Evolutionary conservation across 2,329 filamentous ascomycete species (phyloP).

Genomic region (Neospermospora avenae): DNA sequence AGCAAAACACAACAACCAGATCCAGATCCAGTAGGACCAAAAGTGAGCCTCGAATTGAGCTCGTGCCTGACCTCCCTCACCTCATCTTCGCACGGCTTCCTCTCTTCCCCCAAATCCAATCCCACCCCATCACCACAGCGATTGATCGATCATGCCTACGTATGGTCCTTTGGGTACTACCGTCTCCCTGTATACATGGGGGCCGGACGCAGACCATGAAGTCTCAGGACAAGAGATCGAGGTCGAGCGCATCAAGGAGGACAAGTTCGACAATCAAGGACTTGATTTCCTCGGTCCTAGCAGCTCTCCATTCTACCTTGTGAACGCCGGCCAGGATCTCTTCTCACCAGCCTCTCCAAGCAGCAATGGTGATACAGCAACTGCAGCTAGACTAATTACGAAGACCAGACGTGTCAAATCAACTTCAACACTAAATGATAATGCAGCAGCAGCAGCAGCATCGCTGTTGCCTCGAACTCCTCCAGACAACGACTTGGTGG

Average conservation of each 20-base stretch:
- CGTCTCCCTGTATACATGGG: constrained; percentile 13
- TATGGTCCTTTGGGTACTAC: constrained; percentile 10
- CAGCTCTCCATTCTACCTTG: constrained; percentile 17
- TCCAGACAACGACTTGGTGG: not conserved
- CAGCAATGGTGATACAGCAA: not conserved
- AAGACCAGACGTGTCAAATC: too few relatives aligned
- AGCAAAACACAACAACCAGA: not conserved
- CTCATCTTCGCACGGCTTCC: too few relatives aligned
- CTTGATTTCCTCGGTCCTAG: constrained; percentile 16
- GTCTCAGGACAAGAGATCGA: not conserved
- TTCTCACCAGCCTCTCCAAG: not conserved
- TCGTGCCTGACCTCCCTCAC: too few relatives aligned
- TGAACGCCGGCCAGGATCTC: constrained; percentile 20
- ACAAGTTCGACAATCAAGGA: constrained; percentile 8
- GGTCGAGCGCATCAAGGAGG: constrained; percentile 13
- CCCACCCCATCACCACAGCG: not conserved
- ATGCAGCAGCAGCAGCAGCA: too few relatives aligned
- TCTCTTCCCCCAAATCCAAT: not conserved
- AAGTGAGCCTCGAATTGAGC: too few relatives aligned
- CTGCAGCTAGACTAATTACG: not conserved
- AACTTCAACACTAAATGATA: not conserved
- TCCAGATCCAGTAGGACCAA: not conserved
- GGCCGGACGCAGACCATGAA: not conserved
- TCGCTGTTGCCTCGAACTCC: not conserved
- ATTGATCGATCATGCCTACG: constrained; percentile 9